These are phyloP conservation scores for Gentiana macrophylla DNA, from an alignment of 257 asterid species.

Conservation along the genomic window DNA sequence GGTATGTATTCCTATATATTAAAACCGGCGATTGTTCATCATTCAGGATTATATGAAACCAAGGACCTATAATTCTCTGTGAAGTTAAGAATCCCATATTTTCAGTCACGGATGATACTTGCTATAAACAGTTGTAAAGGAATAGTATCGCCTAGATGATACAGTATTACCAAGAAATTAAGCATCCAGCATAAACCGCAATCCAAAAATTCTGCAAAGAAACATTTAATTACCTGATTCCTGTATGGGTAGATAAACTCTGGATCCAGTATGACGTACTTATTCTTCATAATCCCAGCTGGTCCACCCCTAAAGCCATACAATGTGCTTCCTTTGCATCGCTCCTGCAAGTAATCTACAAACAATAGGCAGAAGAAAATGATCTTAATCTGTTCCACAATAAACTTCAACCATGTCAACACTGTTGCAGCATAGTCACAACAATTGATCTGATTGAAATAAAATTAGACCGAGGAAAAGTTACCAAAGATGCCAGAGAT, in stretches of 20 bases:
- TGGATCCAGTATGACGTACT: constrained; percentile 61
- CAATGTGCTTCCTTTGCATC: constrained; percentile 75
- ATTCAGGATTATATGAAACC: no score
- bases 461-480: constrained; percentile 1
- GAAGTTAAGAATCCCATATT: no score
- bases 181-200: not conserved
- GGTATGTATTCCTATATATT: no score
- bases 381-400: not conserved
- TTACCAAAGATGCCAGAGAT: constrained; percentile 88
- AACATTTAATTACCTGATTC: constrained; percentile 53
- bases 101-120: no score
- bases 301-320: constrained; percentile 99
- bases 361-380: constrained; percentile 9
- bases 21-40: no score
- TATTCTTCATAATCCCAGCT: constrained; percentile 94
- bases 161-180: not conserved
- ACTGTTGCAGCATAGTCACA: not conserved
- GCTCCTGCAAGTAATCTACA: constrained; percentile 87
- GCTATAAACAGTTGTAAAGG: no score
- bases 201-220: not conserved
- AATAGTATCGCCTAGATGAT: no score
- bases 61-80: no score
- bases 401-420: not conserved
- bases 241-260: constrained; percentile 89
- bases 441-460: not conserved